Base-by-base conservation (phyloP, 768 basidiomycete genomes). In the Tricholomella constricta region DNA sequence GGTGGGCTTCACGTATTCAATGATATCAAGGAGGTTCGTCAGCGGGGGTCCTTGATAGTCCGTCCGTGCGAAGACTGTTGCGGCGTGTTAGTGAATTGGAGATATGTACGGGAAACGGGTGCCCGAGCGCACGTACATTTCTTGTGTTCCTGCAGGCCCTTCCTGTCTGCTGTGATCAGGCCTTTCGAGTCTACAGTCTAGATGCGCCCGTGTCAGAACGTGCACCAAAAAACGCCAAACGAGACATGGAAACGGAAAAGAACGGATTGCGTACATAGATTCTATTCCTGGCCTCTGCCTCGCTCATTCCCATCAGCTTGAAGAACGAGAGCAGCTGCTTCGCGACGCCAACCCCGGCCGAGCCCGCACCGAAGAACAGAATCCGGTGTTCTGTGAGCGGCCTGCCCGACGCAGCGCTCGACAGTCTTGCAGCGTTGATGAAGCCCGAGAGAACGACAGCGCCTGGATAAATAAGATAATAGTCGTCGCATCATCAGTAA, bases 291-390 rank as follows among this genome's bases (percentile, higher is more conserved):
- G 89, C 89, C 57, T 89, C 85, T 53, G 88, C 81, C 57, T 81
- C 84, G 17, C 70, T 73, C 67, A 89, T 57, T 8, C 88, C 87
- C 36, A 80, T 71, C 59, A 89, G 69, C 45, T 79, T 88, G 76
- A 93, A 91, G 77, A 93, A 94, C 51, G 87, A 88, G 66, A 84
- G 75, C 25, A 90, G 75, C 65, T 94, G 91, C 70, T 84, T 85
- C 38, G 88, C 93, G 34, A 96, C 94, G 49, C 93, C 94, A 46
- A 94, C 88, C 40, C 92, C 93, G 7, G 90, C 88, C 10, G 86
- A 88, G 0, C 94, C 94, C 1, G 93, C 91, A n/a, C 94, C 94
- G 45, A 90, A 85, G 78, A 96, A 94, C 45, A 95, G 76, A 61
- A 95, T 88, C 40, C 82, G 81, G 61, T 95, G 93, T 43, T 90